phyloP scores from a whole-genome alignment of 2,329 filamentous ascomycete genomes.

The Colletotrichum salicis region DNA sequence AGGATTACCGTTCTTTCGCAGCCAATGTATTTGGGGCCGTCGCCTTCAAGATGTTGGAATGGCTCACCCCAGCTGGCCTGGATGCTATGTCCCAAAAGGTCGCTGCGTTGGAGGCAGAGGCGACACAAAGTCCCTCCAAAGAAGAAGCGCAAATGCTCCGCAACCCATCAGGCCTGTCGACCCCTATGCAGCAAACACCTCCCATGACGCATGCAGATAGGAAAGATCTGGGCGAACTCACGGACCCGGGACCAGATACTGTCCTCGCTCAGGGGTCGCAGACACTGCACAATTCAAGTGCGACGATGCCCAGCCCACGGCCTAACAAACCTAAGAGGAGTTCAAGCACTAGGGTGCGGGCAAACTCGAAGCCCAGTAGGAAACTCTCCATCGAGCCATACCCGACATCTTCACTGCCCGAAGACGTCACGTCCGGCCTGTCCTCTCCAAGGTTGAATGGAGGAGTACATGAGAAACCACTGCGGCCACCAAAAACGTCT shows the following conservation, averaged over 20 bases:
- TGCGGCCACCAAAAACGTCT: constrained; percentile 44
- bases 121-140: constrained; percentile 30
- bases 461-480: constrained; percentile 48
- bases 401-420: constrained; percentile 39
- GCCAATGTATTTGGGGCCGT: constrained; percentile 73
- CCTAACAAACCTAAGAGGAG: constrained; percentile 34
- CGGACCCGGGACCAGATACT: constrained; percentile 14
- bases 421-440: constrained; percentile 44
- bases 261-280: constrained; percentile 21
- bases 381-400: constrained; percentile 45
- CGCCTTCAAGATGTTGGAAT: constrained; percentile 76
- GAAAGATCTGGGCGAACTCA: constrained; percentile 38
- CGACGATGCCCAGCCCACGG: constrained; percentile 12
- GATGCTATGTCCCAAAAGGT: constrained; percentile 58
- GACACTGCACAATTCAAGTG: constrained; percentile 20
- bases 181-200: constrained; percentile 18
- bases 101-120: constrained; percentile 42
- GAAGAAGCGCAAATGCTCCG: constrained; percentile 20
- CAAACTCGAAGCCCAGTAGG: constrained; percentile 43
- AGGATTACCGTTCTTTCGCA: constrained; percentile 69
- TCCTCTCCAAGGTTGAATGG: constrained; percentile 44
- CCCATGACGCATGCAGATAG: constrained; percentile 25
- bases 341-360: constrained; percentile 39
- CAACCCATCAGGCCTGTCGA: constrained; percentile 29
- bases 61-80: constrained; percentile 71